These are phyloP conservation scores for Rhodotorula kratochvilovae DNA, from an alignment of 768 basidiomycete species.

Conservation along the genomic window DNA sequence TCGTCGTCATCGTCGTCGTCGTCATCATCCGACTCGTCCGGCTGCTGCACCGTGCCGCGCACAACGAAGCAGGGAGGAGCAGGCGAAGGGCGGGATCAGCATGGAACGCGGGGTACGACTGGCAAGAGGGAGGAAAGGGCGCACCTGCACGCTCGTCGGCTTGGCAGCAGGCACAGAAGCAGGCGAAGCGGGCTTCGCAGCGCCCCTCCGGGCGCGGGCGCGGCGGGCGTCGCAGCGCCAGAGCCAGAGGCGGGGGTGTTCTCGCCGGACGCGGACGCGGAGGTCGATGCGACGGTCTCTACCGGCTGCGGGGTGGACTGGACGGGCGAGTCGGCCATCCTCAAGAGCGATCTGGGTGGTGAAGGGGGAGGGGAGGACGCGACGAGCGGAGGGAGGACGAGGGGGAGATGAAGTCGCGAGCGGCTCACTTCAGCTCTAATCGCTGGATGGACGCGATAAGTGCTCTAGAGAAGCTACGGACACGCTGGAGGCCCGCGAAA, in stretches of 20 bases:
- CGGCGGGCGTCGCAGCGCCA: neutral
- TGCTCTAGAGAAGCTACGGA: too few species aligned
- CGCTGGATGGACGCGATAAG: too few species aligned
- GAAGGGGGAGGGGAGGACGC: neutral
- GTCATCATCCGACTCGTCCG: slow-evolving; percentile 14
- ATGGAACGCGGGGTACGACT: too few species aligned
- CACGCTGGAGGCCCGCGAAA: too few species aligned
- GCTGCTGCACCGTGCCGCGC: slow-evolving; percentile 4
- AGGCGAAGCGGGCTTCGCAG: neutral
- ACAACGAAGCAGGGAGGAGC: neutral
- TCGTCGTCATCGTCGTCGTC: slow-evolving; percentile 20
- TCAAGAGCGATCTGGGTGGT: neutral
- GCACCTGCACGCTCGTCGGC: slow-evolving; percentile 1
- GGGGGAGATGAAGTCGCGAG: neutral
- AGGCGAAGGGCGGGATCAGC: neutral
- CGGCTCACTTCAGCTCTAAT: too few species aligned
- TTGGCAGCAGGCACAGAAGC: neutral
- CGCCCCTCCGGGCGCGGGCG: neutral
- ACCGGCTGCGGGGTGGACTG: neutral
- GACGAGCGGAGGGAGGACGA: neutral
- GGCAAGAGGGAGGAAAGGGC: neutral
- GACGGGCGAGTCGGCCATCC: slow-evolving; percentile 12
- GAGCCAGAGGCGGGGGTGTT: neutral
- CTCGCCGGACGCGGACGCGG: neutral
- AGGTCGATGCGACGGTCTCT: neutral